Evolutionary conservation across 768 basidiomycete genomes (phyloP), one percentile per base, ranked within the genome.

Genomic region (Boletus rex-veris): DNA sequence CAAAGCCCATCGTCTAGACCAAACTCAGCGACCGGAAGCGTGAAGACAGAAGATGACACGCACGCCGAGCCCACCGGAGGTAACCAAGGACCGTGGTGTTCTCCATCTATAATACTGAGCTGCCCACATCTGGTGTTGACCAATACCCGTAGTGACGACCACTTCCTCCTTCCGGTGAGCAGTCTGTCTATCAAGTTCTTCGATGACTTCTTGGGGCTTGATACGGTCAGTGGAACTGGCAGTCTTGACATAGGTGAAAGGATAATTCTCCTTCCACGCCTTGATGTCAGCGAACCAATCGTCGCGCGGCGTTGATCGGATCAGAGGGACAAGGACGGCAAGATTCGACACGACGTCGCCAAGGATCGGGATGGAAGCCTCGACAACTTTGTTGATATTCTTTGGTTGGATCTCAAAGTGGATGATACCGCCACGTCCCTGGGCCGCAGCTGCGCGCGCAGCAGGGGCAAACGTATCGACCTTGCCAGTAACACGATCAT

Each of bases 41-140:
- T 39, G 14, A 43, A 43, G 40, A 53, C n/a, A 26, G 11, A 45
- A 33, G 16, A 19, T 3, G 40, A 56, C 3, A 81, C 90, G 60
- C 72, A 93, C 92, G 6, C 96, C 96, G 18, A 98, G 81, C 59
- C 96, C 96, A 59, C 96, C 96, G 33, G 91, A 94, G 14, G 94
- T 92, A 50, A 96, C 85, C 87, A 98, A 80, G 43, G 90, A 80
- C 39, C 86, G 80, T 0, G 97, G 97, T 45, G 87, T 74, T 56
- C 75, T 88, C 95, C 95, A 99, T 54, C 95, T 79, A 74, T 83
- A 98, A 69, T 87, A 79, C 71, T 99, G 97, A 39, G 91, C 92
- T 2, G 96, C 96, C 94, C 93, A 98, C 97, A 98, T 98, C 74
- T 99, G 96, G 74, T 98, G 97, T 70, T 99, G 97, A 8, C 97